These are phyloP conservation scores for Phoenix dactylifera DNA, from an alignment of 176 grass and related monocot genomes.

Conservation along the genomic window DNA sequence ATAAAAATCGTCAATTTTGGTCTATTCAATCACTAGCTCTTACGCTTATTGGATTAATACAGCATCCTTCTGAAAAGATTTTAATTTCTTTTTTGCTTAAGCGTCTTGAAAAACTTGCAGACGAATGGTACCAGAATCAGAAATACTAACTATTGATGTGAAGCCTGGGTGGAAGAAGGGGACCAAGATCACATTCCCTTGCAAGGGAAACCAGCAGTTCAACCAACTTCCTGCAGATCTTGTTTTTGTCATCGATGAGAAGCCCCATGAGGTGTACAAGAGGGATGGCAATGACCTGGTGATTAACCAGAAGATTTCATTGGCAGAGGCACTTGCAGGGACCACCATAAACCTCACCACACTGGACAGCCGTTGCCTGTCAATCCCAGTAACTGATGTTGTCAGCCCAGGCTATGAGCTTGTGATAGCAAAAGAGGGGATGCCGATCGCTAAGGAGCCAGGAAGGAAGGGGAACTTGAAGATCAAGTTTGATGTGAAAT, in stretches of 20 bases:
- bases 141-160: slow-evolving; percentile 59
- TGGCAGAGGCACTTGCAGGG: slow-evolving; percentile 46
- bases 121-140: slow-evolving; percentile 43
- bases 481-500: no score
- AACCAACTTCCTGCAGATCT: slow-evolving; percentile 38
- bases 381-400: slow-evolving; percentile 27
- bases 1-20: no score
- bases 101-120: slow-evolving; percentile 10
- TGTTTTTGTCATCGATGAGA: slow-evolving; percentile 66
- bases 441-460: slow-evolving; percentile 34
- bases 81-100: no score
- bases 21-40: no score
- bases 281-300: slow-evolving; percentile 42
- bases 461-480: no score
- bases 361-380: slow-evolving; percentile 40
- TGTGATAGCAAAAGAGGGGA: slow-evolving; percentile 52
- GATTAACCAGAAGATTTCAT: slow-evolving; percentile 16
- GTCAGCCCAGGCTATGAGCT: slow-evolving; percentile 53
- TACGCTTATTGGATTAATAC: no score
- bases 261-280: slow-evolving; percentile 48
- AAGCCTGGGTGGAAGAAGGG: slow-evolving; percentile 88
- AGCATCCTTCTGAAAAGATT: no score
- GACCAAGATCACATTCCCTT: slow-evolving; percentile 66
- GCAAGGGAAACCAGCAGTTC: slow-evolving; percentile 41
- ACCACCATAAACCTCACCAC: slow-evolving; percentile 30